Conservation (phyloP, 2,329 filamentous ascomycete genomes). For the Cladosporium phlei region DNA sequence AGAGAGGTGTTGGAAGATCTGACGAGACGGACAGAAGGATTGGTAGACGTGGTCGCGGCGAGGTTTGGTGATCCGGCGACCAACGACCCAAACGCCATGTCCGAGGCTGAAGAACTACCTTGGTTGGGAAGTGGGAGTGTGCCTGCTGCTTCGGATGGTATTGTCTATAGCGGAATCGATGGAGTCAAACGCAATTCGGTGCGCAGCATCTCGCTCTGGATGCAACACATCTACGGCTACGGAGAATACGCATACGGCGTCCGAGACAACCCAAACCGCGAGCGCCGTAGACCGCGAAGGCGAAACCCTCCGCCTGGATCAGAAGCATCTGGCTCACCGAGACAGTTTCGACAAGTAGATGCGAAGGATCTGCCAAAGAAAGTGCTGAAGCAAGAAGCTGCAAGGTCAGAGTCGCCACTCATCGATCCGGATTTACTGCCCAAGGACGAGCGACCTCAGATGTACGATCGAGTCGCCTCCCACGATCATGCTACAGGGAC, state of each 20-base stretch:
- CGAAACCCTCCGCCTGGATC: constrained; percentile 30
- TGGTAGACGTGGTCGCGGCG: constrained; percentile 83
- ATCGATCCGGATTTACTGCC: constrained; percentile 10
- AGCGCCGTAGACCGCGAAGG: constrained; percentile 49
- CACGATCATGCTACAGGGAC: constrained; percentile 23
- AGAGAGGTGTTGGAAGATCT: constrained; percentile 90
- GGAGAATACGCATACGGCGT: constrained; percentile 83
- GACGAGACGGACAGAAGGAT: constrained; percentile 69
- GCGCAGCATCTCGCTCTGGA: constrained; percentile 73
- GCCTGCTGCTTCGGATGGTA: constrained; percentile 69
- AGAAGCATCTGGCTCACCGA: constrained; percentile 4
- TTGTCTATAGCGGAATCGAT: constrained; percentile 79
- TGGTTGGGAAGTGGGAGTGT: constrained; percentile 73
- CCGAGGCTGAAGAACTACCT: constrained; percentile 30
- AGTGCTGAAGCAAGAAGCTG: constrained; percentile 11
- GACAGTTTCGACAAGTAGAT: not conserved
- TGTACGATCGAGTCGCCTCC: constrained; percentile 24
- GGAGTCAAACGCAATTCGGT: constrained; percentile 67
- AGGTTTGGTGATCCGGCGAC: constrained; percentile 64
- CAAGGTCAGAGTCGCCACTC: constrained; percentile 13
- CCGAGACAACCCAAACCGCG: constrained; percentile 68
- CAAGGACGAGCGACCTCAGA: constrained; percentile 38
- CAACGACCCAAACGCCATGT: constrained; percentile 25
- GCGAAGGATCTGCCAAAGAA: constrained; percentile 6
- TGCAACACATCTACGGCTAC: constrained; percentile 80